Evolutionary conservation across 1,139 yeast species (phyloP).

Genomic region (Geotrichum europaeum): DNA sequence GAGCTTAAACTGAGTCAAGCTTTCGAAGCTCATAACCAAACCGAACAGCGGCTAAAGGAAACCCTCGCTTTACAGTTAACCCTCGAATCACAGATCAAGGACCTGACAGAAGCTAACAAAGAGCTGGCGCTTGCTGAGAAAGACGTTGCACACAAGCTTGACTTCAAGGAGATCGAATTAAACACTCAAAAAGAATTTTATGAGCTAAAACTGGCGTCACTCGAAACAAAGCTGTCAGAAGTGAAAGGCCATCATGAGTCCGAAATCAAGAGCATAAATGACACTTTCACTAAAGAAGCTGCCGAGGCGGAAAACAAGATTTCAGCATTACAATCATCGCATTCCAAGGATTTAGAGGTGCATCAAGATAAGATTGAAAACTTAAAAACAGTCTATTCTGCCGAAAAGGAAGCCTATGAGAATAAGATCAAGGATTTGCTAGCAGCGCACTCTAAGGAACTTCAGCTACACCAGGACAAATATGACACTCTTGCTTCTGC

Average conservation of each 20-base stretch:
- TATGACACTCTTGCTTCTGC: not conserved
- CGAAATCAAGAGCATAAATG: not conserved
- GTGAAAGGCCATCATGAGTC: not conserved
- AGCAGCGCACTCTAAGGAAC: not conserved
- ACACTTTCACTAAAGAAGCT: not conserved
- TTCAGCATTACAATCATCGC: not conserved
- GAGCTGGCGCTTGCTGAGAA: not conserved
- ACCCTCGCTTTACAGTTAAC: not conserved
- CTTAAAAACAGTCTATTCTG: not conserved
- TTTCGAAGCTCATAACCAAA: not conserved
- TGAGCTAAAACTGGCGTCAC: not conserved
- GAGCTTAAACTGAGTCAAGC: conserved; percentile 1
- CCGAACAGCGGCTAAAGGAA: not conserved
- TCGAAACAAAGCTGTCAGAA: not conserved
- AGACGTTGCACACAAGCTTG: not conserved
- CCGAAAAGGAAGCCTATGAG: not conserved
- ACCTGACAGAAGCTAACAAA: not conserved
- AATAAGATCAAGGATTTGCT: not conserved
- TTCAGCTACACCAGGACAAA: not conserved
- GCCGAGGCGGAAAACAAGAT: not conserved
- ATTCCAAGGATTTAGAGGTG: not conserved
- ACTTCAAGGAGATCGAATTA: not conserved
- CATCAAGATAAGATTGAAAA: not conserved
- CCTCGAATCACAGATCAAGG: not conserved
- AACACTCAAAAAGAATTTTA: not conserved